Evolutionary conservation across 352 stramenopile species (phyloP).

Genomic region (Phytophthora foliorum): DNA sequence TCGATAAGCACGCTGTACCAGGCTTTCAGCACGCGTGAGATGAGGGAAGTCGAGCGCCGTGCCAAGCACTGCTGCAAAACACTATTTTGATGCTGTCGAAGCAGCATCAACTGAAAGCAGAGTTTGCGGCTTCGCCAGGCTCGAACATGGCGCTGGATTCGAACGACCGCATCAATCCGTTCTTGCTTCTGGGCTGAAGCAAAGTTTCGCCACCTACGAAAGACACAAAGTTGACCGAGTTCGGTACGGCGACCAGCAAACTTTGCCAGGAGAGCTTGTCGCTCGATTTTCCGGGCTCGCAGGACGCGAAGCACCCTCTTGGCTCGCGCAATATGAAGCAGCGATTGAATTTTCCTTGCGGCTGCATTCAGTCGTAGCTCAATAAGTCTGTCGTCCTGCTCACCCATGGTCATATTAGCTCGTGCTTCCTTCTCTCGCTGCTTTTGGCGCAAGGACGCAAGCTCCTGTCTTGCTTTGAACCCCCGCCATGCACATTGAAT

Average conservation of each 20-base stretch:
- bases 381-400: slow-evolving; percentile 57
- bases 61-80: slow-evolving; percentile 54
- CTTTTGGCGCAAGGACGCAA: slow-evolving; percentile 33
- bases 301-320: slow-evolving; percentile 48
- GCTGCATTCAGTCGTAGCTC: slow-evolving; percentile 46
- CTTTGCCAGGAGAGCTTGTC: slow-evolving; percentile 41
- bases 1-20: slow-evolving; percentile 39
- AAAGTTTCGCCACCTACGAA: slow-evolving; percentile 54
- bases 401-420: slow-evolving; percentile 50
- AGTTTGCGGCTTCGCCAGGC: slow-evolving; percentile 46
- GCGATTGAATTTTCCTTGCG: slow-evolving; percentile 59
- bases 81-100: slow-evolving; percentile 42
- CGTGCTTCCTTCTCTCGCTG: slow-evolving; percentile 44
- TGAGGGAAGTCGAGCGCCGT: slow-evolving; percentile 33
- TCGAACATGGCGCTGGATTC: slow-evolving; percentile 56
- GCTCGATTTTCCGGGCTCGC: slow-evolving; percentile 48
- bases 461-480: slow-evolving; percentile 31
- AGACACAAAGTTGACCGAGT: slow-evolving; percentile 34
- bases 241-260: slow-evolving; percentile 48
- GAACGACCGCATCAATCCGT: slow-evolving; percentile 34
- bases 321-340: slow-evolving; percentile 51
- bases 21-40: slow-evolving; percentile 23
- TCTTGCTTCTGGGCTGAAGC: slow-evolving; percentile 45
- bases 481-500: slow-evolving; percentile 67
- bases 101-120: slow-evolving; percentile 48